Evolutionary conservation across 1,139 yeast species (phyloP).

Genomic region (Yamadazyma membranifaciens): DNA sequence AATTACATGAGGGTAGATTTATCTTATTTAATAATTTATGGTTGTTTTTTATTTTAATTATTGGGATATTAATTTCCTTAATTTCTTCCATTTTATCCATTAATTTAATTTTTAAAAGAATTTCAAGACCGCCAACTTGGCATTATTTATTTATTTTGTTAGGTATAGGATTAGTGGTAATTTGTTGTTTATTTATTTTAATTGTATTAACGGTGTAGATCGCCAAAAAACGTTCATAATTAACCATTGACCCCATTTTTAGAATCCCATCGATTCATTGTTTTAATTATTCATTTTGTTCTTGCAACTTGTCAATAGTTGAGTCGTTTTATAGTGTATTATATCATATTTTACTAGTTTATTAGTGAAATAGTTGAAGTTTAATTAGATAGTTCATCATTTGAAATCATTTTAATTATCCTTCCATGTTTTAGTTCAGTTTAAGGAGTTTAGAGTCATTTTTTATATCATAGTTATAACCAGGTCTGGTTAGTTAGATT

Average conservation of each 20-base stretch:
- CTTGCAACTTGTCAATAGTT: too few species aligned
- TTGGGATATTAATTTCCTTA: conserved; percentile 35
- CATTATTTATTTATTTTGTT: conserved; percentile 12
- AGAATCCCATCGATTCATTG: too few species aligned
- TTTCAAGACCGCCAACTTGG: conserved; percentile 11
- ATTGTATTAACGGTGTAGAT: conserved; percentile 2
- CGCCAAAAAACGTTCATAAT: too few species aligned
- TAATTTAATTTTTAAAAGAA: conserved; percentile 12
- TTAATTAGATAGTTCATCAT: too few species aligned
- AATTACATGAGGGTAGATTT: conserved; percentile 20
- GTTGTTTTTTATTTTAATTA: conserved; percentile 30
- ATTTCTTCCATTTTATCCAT: conserved; percentile 21
- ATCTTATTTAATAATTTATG: conserved; percentile 31
- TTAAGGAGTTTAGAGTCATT: neutral
- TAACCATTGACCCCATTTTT: neutral
- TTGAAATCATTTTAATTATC: neutral
- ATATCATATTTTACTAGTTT: too few species aligned
- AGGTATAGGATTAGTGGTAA: conserved; percentile 12
- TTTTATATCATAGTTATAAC: neutral
- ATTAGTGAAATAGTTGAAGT: too few species aligned
- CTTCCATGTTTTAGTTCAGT: too few species aligned
- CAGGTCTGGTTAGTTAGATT: neutral
- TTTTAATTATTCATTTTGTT: too few species aligned
- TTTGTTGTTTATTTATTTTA: conserved; percentile 10
- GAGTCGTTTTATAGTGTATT: too few species aligned